Evolutionary conservation across 1,284 basidiomycete species (phyloP), one percentile per base, ranked within the genome.

Genomic region (Lentinus polychrous): DNA sequence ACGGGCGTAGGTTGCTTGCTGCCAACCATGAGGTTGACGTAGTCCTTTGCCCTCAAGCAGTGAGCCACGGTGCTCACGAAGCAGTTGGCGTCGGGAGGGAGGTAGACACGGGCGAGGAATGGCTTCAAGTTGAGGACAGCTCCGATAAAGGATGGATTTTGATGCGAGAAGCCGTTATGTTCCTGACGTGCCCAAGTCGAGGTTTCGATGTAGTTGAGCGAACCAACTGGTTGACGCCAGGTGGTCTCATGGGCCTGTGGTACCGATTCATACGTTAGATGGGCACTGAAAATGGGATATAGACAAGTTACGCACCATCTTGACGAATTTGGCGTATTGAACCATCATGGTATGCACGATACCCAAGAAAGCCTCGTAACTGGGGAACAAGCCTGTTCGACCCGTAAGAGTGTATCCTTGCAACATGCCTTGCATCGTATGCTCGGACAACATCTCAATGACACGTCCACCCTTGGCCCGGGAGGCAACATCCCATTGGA

Each of bases 21-120:
- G 32, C 88, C 90, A 33, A 93, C 89, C 73, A 94, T 86, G 47
- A 91, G 65, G 62, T 92, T 91, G 51, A 91, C 71, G 55, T 91
- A 92, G 67, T 91, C 86, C 71, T 86, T 89, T 24, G 88, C 81
- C 42, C 84, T 70, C 53, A 94, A 64, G 57, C 87, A 91, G 66
- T 94, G 92, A 3, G 85, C 79, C 49, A 93, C 74, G 18, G 83
- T 86, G 37, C 83, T 86, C 50, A 93, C 67, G 67, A 86, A 83
- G 57, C 86, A 87, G 66, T 94, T 94, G 32, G 86, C 85, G 61
- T 94, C 92, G n/a, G 91, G 87, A 0, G 92, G 91, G 32, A 94
- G 73, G 65, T 94, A 94, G 35, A 94, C 86, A 12, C 92, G 79
- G 0, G 86, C 86, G 43, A 85, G 73, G 39, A 71, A 68, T 14